Evolutionary conservation across 2,329 filamentous ascomycete species (phyloP).

Genomic region (Catunica adiposa): DNA sequence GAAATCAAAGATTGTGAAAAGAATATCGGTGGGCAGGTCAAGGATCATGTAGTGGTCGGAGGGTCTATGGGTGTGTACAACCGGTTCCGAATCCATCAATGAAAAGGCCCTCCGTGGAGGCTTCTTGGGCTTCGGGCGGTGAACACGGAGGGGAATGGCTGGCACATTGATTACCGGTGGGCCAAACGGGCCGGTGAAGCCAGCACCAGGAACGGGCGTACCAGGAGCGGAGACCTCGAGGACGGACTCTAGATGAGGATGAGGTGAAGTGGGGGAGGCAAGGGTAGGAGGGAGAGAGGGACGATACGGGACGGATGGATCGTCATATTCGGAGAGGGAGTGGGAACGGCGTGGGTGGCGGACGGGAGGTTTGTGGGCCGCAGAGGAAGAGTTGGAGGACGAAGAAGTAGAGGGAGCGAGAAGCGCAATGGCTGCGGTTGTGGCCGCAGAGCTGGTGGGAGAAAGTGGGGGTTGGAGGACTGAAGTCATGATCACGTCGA

Average conservation of each 20-base stretch:
- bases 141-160: constrained; percentile 18
- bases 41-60: constrained; percentile 30
- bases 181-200: neutral
- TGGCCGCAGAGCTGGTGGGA: constrained; percentile 5
- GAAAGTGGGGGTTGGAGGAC: neutral
- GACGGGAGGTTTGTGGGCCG: neutral
- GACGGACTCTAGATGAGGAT: neutral
- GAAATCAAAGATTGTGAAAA: constrained; percentile 43
- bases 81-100: constrained; percentile 42
- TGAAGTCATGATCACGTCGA: neutral
- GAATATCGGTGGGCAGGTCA: constrained; percentile 41
- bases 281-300: constrained; percentile 4
- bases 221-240: neutral
- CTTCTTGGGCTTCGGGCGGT: constrained; percentile 13
- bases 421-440: constrained; percentile 6
- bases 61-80: constrained; percentile 31
- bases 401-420: neutral
- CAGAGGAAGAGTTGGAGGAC: neutral
- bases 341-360: constrained; percentile 12
- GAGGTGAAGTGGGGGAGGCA: constrained; percentile 2
- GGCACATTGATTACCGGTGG: constrained; percentile 15
- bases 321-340: constrained; percentile 13
- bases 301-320: constrained; percentile 2
- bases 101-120: constrained; percentile 41
- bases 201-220: neutral